phyloP scores from a whole-genome alignment of 371 early-diverging fungal genomes.

The Coemansia sp. region DNA sequence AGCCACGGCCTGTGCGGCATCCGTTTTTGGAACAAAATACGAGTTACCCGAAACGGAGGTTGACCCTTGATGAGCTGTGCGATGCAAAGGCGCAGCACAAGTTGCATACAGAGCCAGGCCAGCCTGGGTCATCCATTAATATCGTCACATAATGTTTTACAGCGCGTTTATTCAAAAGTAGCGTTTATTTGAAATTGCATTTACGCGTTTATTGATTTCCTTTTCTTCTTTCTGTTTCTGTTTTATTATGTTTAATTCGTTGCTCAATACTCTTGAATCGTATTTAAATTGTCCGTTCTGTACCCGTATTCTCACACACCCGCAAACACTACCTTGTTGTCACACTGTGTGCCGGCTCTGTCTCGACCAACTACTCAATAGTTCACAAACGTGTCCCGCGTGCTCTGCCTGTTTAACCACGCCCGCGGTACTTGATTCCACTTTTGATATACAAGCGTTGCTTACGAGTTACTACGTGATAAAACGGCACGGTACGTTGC shows the following conservation, averaged over 20 bases:
- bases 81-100: conserved; percentile 37
- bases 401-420: conserved; percentile 1
- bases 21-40: conserved; percentile 49
- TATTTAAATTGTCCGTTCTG: conserved; percentile 13
- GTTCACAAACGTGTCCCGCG: conserved; percentile 8
- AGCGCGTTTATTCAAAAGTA: no score
- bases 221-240: neutral
- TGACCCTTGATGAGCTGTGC: conserved; percentile 48
- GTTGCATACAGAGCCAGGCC: conserved; percentile 16
- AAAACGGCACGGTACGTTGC: neutral
- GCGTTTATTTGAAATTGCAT: neutral
- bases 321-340: neutral
- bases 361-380: conserved; percentile 11
- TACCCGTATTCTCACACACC: neutral
- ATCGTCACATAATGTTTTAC: neutral
- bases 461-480: conserved; percentile 1
- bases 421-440: neutral
- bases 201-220: neutral
- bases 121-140: conserved; percentile 12
- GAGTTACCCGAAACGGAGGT: conserved; percentile 46
- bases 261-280: conserved; percentile 9
- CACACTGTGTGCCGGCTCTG: conserved; percentile 28
- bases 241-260: neutral
- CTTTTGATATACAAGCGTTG: no score
- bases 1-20: conserved; percentile 67